Base-by-base conservation (phyloP, 305 asterid genomes). In the Solanum hybrid region DNA sequence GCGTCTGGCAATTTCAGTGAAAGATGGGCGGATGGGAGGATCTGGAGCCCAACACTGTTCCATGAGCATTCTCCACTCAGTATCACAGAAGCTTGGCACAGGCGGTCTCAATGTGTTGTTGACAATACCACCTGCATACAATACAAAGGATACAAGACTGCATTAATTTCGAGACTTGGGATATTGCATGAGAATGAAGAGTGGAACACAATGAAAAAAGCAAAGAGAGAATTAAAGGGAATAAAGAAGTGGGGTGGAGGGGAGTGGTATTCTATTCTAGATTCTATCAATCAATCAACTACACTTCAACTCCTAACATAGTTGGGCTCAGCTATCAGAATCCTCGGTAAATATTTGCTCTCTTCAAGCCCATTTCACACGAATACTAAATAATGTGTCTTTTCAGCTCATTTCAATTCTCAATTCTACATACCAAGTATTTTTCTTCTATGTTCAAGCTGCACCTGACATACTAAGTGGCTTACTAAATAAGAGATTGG, bases 31-130 rank as follows among this genome's bases (percentile, higher is more conserved):
- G 78, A 94, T 98, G 12, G 95, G 91, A 75, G 99, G 98, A 89
- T 97, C 99, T 4, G 98, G 90, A 2, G 99, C 92, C 99, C 99
- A 97, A 89, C 99, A 96, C 92, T 95, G 93, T 95, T 96, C 99
- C 99, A 97, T 96, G 81, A 97, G 94, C 72, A 90, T 90, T 92
- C 92, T 92, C 99, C 99, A 97, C 36, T 93, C 97, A 4, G 95
- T 93, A 87, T 95, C 99, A 13, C 99, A 97, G 1, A 93, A 60
- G 64, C 96, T 98, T 2, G 99, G 99, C 81, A 97, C 96, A 8
- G 92, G 93, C 14, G 99, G 99, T 19, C 99, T 95, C 94, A 97
- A 88, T 3, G 99, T 96, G 93, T 97, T 97, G 98, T 95, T 96
- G 91, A 97, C 98, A 13, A 97, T 97, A 75, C 99, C 99, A 42